phyloP scores from a whole-genome alignment of 257 asterid species.

The Solanum habrochaites region DNA sequence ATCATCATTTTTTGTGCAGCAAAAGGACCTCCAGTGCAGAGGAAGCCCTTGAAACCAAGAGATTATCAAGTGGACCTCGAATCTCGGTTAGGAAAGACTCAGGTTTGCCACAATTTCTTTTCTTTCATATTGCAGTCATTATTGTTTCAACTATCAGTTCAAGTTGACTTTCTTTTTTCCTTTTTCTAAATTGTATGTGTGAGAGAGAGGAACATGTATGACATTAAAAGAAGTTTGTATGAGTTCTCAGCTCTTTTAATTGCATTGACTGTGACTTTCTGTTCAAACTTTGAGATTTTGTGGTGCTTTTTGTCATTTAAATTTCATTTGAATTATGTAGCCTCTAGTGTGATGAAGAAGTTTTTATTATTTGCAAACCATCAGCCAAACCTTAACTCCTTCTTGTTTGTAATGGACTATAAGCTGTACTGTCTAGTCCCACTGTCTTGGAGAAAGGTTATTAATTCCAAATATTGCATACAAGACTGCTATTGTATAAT shows the following conservation, averaged over 20 bases:
- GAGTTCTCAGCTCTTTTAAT: background rate
- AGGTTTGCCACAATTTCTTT: slow-evolving; percentile 29
- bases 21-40: slow-evolving; percentile 79
- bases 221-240: background rate
- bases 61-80: slow-evolving; percentile 98
- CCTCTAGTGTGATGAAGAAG: background rate
- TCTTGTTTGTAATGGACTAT: background rate
- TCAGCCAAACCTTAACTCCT: background rate
- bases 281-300: background rate
- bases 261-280: background rate
- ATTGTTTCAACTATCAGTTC: background rate
- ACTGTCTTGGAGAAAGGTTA: background rate
- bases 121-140: background rate
- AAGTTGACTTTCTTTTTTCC: background rate
- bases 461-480: background rate
- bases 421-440: background rate
- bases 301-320: background rate
- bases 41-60: slow-evolving; percentile 95
- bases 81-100: slow-evolving; percentile 95
- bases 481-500: background rate
- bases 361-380: background rate
- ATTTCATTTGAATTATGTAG: background rate
- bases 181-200: background rate
- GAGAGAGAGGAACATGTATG: background rate
- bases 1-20: slow-evolving; percentile 37